Evolutionary conservation across 176 grass and related monocot genomes (phyloP).

Genomic region (Eragrostis nindensis): DNA sequence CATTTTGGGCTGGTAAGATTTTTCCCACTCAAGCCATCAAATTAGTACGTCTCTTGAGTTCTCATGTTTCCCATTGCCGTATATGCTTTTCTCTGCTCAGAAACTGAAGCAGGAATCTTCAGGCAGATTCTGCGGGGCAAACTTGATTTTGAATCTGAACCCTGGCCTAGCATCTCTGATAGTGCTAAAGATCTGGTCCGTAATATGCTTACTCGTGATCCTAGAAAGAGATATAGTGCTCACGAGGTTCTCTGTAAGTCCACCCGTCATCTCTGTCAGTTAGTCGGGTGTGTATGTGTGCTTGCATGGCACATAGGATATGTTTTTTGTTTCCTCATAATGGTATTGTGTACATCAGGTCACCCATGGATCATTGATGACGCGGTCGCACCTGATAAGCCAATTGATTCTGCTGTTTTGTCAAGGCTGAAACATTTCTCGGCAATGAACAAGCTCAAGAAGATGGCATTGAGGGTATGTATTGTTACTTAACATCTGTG

Average conservation of each 20-base stretch:
- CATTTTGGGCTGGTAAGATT: slow-evolving; percentile 93
- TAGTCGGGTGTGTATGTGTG: not conserved
- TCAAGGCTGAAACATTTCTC: slow-evolving; percentile 97
- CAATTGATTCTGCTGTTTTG: slow-evolving; percentile 98
- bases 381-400: slow-evolving; percentile 89
- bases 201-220: slow-evolving; percentile 94
- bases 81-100: slow-evolving; percentile 58
- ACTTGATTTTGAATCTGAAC: slow-evolving; percentile 97
- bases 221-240: slow-evolving; percentile 71
- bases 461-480: slow-evolving; percentile 97
- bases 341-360: slow-evolving; percentile 58
- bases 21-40: slow-evolving; percentile 19
- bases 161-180: slow-evolving; percentile 93
- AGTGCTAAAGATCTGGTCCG: slow-evolving; percentile 92
- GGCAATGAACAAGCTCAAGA: slow-evolving; percentile 99
- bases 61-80: slow-evolving; percentile 21
- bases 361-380: slow-evolving; percentile 99
- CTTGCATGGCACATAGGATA: not conserved
- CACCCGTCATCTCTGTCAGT: not conserved
- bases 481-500: too few relatives aligned
- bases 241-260: slow-evolving; percentile 98
- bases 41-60: slow-evolving; percentile 22
- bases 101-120: slow-evolving; percentile 99
- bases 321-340: slow-evolving; percentile 23
- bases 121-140: slow-evolving; percentile 92